Conservation (phyloP, 176 grass and related monocot genomes). For the Ensete ventricosum region DNA sequence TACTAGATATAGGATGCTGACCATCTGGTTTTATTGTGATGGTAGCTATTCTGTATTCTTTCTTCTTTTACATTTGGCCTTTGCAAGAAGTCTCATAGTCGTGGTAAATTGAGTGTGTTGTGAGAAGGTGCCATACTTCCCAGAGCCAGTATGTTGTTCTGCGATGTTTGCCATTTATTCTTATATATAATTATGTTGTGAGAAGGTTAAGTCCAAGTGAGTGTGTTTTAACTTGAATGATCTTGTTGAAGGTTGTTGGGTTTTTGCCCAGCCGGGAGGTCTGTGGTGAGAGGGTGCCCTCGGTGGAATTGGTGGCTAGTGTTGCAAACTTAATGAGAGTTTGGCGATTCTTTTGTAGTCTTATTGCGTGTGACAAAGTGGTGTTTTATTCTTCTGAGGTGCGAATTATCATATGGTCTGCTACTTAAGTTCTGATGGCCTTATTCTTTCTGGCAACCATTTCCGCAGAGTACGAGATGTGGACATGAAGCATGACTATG, state of each 20-base stretch:
- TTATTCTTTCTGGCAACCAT: constrained; percentile 85
- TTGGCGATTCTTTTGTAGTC: constrained; percentile 93
- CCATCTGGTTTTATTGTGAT: neutral
- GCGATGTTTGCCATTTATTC: too few species aligned
- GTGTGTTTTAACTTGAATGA: constrained; percentile 82
- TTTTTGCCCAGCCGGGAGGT: constrained; percentile 79
- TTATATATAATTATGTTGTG: too few species aligned
- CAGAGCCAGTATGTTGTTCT: neutral
- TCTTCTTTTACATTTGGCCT: neutral
- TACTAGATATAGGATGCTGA: neutral
- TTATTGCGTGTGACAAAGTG: constrained; percentile 46
- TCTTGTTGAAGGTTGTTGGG: constrained; percentile 99
- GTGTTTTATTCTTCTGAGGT: constrained; percentile 23
- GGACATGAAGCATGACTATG: constrained; percentile 99
- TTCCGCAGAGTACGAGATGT: constrained; percentile 98
- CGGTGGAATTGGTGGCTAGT: constrained; percentile 84
- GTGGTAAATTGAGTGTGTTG: neutral
- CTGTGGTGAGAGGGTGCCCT: constrained; percentile 91
- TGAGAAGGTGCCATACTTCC: neutral
- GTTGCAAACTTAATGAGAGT: constrained; percentile 69
- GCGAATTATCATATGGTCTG: constrained; percentile 40
- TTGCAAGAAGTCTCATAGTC: neutral
- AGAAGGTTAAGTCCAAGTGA: too few species aligned
- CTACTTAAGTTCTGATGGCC: constrained; percentile 39
- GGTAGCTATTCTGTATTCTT: neutral